Percentiles rank a stretch among this genome's conserved stretches.
Conservation (phyloP, 148 eudicot genomes). For the Diospyros kaki region DNA sequence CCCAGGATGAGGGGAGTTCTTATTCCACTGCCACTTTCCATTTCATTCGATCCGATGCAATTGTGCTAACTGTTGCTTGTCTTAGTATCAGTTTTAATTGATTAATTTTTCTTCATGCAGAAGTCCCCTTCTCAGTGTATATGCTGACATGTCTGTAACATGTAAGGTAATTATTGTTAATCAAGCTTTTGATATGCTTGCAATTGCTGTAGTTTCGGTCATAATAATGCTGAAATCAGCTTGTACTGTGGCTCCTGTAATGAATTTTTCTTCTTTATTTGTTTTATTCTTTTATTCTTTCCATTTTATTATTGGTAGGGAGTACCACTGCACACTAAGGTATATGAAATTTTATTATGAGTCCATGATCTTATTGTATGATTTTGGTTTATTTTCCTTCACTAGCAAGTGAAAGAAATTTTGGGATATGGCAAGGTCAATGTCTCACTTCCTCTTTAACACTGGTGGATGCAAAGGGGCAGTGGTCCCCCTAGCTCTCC, state of each 20-base stretch:
- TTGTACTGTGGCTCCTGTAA: background rate
- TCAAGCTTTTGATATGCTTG: background rate
- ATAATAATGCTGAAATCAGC: background rate
- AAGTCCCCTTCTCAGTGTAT: constrained; percentile 94
- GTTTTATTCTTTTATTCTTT: background rate
- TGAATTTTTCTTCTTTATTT: background rate
- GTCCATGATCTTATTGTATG: background rate
- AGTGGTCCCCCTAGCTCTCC: background rate
- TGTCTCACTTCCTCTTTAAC: background rate
- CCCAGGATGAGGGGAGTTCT: background rate
- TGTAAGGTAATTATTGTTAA: constrained; percentile 64
- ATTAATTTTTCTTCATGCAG: constrained; percentile 37
- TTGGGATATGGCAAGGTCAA: background rate
- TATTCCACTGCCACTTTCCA: background rate
- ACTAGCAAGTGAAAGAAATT: background rate
- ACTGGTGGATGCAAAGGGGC: background rate
- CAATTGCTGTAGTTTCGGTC: background rate
- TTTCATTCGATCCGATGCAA: constrained; percentile 1
- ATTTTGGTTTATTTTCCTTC: background rate
- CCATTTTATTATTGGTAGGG: background rate
- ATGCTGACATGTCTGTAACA: constrained; percentile 96
- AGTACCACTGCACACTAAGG: background rate
- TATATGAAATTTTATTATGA: constrained; percentile 1
- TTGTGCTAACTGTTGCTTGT: background rate
- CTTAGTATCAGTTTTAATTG: constrained; percentile 3